Conservation (phyloP, 345 rosid genomes). For the Noccaea bulbosa region DNA sequence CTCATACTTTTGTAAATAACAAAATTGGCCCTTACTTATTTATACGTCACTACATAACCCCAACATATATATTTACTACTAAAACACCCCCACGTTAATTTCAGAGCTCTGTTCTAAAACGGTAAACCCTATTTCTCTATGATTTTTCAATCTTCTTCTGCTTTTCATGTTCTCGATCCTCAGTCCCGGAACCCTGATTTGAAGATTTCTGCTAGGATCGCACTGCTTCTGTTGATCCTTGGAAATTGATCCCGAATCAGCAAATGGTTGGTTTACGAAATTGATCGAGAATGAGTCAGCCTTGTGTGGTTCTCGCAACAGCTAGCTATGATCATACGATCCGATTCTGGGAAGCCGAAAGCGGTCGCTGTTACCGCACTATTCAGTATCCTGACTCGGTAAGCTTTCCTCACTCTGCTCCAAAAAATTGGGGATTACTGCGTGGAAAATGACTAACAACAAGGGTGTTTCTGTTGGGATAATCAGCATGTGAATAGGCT, state of each 20-base stretch:
- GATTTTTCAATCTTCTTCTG: neutral
- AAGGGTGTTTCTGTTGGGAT: neutral
- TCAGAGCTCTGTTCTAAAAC: neutral
- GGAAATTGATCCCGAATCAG: neutral
- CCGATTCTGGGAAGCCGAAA: conserved; percentile 94
- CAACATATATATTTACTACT: neutral
- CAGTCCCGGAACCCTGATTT: conserved; percentile 25
- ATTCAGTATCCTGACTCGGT: conserved; percentile 94
- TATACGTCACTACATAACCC: neutral
- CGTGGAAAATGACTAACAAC: no score
- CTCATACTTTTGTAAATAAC: neutral
- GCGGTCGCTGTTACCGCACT: conserved; percentile 91
- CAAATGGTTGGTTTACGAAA: neutral
- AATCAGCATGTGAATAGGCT: conserved; percentile 89
- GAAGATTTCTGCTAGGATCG: conserved; percentile 2
- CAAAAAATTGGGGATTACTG: no score
- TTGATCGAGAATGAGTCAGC: conserved; percentile 64
- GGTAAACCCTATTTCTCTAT: conserved; percentile 20
- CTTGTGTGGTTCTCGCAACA: conserved; percentile 85
- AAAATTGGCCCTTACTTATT: conserved; percentile 1
- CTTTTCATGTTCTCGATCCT: conserved; percentile 4
- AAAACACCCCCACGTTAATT: neutral
- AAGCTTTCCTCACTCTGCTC: conserved; percentile 2
- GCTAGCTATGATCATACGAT: conserved; percentile 95
- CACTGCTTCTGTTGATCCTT: neutral